Percentiles rank a stretch among this genome's conserved stretches.
Evolutionary conservation across 495 filamentous ascomycete genomes (phyloP).

Genomic region (Amniculicola lignicola): DNA sequence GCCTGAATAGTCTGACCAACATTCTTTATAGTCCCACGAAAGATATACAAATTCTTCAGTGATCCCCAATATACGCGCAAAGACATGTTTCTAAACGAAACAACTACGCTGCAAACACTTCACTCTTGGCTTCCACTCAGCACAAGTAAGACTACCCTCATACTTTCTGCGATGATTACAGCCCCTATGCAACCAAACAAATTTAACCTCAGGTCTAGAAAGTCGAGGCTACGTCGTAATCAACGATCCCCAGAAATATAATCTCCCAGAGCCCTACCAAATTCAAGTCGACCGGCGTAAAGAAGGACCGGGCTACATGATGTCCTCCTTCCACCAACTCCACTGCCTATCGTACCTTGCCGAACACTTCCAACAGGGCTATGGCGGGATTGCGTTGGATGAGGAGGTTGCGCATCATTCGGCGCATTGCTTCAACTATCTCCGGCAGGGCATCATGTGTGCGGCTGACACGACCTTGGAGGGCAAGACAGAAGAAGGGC

Average conservation of each 20-base stretch:
- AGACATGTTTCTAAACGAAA: constrained; percentile 47
- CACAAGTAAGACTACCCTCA: constrained; percentile 12
- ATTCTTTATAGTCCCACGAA: constrained; percentile 40
- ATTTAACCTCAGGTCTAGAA: constrained; percentile 23
- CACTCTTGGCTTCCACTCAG: constrained; percentile 49
- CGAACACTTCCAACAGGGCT: constrained; percentile 45
- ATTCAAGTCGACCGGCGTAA: constrained; percentile 35
- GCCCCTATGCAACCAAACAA: neutral
- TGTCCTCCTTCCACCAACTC: constrained; percentile 53
- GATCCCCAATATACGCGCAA: constrained; percentile 43
- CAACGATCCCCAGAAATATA: constrained; percentile 23
- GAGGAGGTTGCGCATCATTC: constrained; percentile 45
- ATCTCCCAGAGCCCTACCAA: constrained; percentile 43
- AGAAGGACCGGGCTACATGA: constrained; percentile 48
- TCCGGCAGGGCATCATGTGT: constrained; percentile 50
- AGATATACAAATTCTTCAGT: constrained; percentile 44
- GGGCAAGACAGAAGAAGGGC: constrained; percentile 35
- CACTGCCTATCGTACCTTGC: constrained; percentile 51
- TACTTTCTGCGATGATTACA: neutral
- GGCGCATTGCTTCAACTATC: constrained; percentile 51
- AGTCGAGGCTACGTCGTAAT: constrained; percentile 47
- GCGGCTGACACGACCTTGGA: constrained; percentile 48
- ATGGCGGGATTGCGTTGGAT: constrained; percentile 40
- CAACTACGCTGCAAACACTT: constrained; percentile 43
- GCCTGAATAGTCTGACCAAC: neutral